Conservation (phyloP, 2,329 filamentous ascomycete species). For the Cylindrodendrum hubeiense region DNA sequence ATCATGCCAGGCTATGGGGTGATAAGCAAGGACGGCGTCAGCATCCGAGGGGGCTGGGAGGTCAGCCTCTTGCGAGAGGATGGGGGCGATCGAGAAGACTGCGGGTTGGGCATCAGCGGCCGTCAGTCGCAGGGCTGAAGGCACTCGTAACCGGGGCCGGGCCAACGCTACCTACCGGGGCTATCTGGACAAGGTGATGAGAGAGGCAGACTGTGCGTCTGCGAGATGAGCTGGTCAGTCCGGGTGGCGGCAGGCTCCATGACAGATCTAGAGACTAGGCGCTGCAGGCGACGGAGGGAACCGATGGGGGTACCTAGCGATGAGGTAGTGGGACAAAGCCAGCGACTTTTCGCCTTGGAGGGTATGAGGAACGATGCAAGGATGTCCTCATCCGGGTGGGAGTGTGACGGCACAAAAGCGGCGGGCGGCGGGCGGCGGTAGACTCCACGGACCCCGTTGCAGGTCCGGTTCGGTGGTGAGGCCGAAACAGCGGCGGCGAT, state of each 20-base stretch:
- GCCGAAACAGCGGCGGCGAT: constrained; percentile 27
- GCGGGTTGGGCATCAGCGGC: constrained; percentile 48
- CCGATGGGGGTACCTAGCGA: constrained; percentile 31
- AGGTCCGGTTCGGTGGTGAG: constrained; percentile 34
- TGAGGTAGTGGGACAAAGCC: constrained; percentile 31
- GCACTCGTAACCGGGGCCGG: constrained; percentile 27
- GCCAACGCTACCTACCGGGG: constrained; percentile 31
- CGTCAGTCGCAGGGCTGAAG: constrained; percentile 37
- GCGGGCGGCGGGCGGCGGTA: constrained; percentile 22
- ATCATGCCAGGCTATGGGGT: not conserved
- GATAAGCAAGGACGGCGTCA: constrained; percentile 8
- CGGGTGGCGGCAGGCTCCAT: constrained; percentile 45
- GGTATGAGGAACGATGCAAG: constrained; percentile 15
- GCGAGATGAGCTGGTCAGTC: constrained; percentile 49
- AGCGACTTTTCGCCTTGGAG: constrained; percentile 13
- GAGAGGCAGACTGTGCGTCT: constrained; percentile 50
- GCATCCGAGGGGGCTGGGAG: constrained; percentile 16
- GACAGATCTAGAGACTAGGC: constrained; percentile 32
- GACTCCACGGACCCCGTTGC: constrained; percentile 34
- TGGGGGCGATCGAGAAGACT: constrained; percentile 23
- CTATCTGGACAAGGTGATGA: constrained; percentile 29
- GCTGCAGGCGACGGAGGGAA: constrained; percentile 32
- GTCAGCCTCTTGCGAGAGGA: constrained; percentile 24
- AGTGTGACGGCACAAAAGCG: constrained; percentile 18
- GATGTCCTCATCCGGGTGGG: constrained; percentile 20